Percentiles rank a stretch among this genome's conserved stretches.
Evolutionary conservation across 1,139 yeast genomes (phyloP).

Genomic region (Saccharomyces hybrid): DNA sequence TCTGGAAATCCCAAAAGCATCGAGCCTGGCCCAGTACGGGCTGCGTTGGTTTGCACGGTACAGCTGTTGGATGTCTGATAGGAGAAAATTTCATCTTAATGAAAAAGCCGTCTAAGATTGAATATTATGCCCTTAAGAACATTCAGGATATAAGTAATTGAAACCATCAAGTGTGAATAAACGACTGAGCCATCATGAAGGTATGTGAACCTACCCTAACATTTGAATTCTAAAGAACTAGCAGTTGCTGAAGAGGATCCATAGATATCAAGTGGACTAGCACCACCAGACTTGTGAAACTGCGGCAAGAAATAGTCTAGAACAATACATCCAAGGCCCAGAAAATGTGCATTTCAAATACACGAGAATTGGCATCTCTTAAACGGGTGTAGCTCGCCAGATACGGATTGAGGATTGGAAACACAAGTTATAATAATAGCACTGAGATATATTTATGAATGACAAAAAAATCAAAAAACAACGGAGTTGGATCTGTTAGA

Average conservation of each 20-base stretch:
- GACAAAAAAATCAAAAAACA: not conserved
- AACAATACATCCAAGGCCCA: conserved; percentile 20
- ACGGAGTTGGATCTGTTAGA: conserved; percentile 29
- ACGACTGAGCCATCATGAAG: not conserved
- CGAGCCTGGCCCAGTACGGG: not conserved
- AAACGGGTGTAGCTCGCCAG: no score
- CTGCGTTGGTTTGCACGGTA: not conserved
- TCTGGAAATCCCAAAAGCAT: not conserved
- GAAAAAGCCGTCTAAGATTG: not conserved
- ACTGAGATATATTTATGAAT: conserved; percentile 66
- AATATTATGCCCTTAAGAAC: not conserved
- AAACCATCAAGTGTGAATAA: not conserved
- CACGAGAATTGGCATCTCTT: no score
- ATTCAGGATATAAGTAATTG: no score
- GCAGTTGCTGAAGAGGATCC: not conserved
- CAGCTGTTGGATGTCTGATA: not conserved
- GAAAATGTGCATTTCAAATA: no score
- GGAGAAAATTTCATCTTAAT: not conserved
- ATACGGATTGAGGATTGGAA: conserved; percentile 43
- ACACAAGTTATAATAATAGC: no score
- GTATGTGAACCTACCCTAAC: not conserved
- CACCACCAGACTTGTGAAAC: not conserved
- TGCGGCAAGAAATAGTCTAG: conserved; percentile 34
- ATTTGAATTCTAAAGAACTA: not conserved
- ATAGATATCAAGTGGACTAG: not conserved